A percentile compares a stretch with the other conserved stretches of the same genome.
These are phyloP conservation scores for Camellia sinensis DNA, from an alignment of 148 eudicot species.

Conservation along the genomic window DNA sequence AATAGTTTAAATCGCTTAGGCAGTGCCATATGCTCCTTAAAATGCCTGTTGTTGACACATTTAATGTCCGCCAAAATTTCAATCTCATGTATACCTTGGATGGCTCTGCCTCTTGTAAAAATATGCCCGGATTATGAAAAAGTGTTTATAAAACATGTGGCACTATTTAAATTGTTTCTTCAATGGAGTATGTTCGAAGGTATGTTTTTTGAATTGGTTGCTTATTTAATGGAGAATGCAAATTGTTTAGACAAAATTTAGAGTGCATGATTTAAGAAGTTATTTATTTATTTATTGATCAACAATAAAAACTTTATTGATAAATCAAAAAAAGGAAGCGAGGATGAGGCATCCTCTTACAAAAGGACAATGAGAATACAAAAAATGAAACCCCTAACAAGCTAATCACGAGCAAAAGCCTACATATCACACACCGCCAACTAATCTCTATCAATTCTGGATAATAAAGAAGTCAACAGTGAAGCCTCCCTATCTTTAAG, in stretches of 20 bases:
- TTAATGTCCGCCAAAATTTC: neutral
- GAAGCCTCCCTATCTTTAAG: no score
- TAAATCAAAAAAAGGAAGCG: no score
- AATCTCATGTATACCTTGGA: no score
- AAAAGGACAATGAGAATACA: no score
- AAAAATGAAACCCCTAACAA: no score
- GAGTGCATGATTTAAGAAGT: neutral
- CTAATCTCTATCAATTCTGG: no score
- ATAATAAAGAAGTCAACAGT: no score
- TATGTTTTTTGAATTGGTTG: neutral
- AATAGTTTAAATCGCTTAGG: neutral
- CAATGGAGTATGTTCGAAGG: neutral
- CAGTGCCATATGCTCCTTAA: neutral
- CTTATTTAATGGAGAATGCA: conserved; percentile 1
- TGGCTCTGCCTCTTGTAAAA: neutral
- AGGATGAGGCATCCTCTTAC: no score
- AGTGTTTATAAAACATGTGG: neutral
- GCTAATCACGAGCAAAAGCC: no score
- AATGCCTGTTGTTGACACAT: neutral
- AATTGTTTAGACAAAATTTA: neutral
- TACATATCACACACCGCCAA: no score
- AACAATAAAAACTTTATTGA: no score
- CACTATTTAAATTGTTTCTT: neutral
- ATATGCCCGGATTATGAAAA: neutral
- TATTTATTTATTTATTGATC: neutral